These are phyloP conservation scores for Hura crepitans DNA, from an alignment of 441 rosid genomes.

Conservation along the genomic window DNA sequence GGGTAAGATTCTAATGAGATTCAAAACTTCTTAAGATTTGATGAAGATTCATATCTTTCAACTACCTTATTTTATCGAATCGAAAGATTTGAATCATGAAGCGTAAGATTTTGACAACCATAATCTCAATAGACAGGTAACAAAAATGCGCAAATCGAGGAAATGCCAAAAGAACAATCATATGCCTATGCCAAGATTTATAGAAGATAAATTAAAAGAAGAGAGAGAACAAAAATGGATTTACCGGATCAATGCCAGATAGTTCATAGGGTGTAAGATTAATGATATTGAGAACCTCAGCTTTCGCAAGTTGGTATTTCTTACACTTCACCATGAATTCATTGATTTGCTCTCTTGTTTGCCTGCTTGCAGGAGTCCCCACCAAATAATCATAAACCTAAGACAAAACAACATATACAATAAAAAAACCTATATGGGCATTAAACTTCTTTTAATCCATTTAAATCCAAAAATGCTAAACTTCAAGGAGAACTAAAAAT, in stretches of 20 bases:
- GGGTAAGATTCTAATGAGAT: too few species aligned
- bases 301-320: conserved; percentile 61
- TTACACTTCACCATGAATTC: conserved; percentile 49
- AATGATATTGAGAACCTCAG: conserved; percentile 73
- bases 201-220: background rate
- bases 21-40: too few species aligned
- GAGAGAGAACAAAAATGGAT: background rate
- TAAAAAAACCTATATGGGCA: background rate
- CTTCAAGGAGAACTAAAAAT: background rate
- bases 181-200: background rate
- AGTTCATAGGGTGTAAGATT: conserved; percentile 50
- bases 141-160: background rate
- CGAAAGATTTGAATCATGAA: too few species aligned
- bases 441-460: background rate
- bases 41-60: too few species aligned
- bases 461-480: background rate
- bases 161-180: background rate
- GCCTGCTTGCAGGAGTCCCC: conserved; percentile 52
- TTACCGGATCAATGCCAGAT: conserved; percentile 57
- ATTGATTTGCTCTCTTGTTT: conserved; percentile 50
- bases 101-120: too few species aligned
- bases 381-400: conserved; percentile 75
- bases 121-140: too few species aligned
- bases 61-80: too few species aligned
- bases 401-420: conserved; percentile 17